Evolutionary conservation across 2,329 filamentous ascomycete genomes (phyloP).

Genomic region (Stachybotrys chartarum): DNA sequence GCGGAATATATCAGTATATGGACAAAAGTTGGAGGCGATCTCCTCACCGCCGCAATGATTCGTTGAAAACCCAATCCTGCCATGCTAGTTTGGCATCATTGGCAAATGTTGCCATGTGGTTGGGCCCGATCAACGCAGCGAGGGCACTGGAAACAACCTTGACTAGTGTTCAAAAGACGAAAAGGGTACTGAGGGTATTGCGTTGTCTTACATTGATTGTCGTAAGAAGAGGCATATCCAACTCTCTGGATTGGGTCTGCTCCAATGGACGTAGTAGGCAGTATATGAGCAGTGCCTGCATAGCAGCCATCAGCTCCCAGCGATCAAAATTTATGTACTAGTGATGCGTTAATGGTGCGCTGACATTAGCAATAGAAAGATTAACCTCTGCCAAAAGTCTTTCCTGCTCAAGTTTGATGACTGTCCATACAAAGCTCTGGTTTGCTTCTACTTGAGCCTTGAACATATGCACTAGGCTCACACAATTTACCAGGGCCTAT

Average conservation of each 20-base stretch:
- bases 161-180: background rate
- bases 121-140: slow-evolving; percentile 1
- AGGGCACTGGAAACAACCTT: slow-evolving; percentile 4
- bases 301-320: slow-evolving; percentile 8
- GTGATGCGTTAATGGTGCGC: background rate
- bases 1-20: background rate
- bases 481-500: background rate
- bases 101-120: background rate
- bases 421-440: background rate
- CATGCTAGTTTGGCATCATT: slow-evolving; percentile 2
- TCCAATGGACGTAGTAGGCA: slow-evolving; percentile 5
- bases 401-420: slow-evolving; percentile 1
- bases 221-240: background rate
- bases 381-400: slow-evolving; percentile 1
- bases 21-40: background rate
- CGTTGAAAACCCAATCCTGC: slow-evolving; percentile 8
- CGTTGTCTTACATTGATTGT: background rate
- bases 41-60: slow-evolving; percentile 8
- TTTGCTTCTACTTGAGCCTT: background rate
- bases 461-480: background rate
- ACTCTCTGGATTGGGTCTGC: background rate
- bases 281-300: slow-evolving; percentile 10
- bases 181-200: background rate
- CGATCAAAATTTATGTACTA: slow-evolving; percentile 6
- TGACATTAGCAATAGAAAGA: background rate